A percentile compares a stretch with the other conserved stretches of the same genome.
These are phyloP conservation scores for Ustanciosporium gigantosporum DNA, from an alignment of 1,284 basidiomycete species.

Conservation along the genomic window DNA sequence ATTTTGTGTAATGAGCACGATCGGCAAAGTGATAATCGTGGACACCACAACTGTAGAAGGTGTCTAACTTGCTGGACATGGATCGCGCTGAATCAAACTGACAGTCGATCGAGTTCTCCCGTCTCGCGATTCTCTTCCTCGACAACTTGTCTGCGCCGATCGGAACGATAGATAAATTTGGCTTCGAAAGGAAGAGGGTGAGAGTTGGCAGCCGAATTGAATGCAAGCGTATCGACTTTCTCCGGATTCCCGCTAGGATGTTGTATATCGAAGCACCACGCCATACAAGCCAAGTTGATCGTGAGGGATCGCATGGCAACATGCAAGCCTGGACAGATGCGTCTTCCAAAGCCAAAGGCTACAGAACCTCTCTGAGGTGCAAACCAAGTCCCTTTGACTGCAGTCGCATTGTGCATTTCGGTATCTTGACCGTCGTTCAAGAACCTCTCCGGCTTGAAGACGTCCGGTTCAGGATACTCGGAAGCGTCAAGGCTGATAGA, in stretches of 20 bases:
- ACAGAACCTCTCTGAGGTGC: slow-evolving; percentile 37
- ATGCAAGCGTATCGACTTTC: slow-evolving; percentile 22
- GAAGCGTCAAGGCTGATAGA: slow-evolving; percentile 43
- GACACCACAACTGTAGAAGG: no score
- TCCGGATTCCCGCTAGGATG: slow-evolving; percentile 5
- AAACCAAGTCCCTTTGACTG: slow-evolving; percentile 30
- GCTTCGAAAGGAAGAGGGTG: slow-evolving; percentile 28
- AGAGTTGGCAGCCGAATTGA: slow-evolving; percentile 27
- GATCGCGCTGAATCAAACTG: no score
- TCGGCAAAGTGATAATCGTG: no score
- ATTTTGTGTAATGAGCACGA: no score
- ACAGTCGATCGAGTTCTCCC: slow-evolving; percentile 9
- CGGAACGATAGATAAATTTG: slow-evolving; percentile 1
- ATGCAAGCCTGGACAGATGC: slow-evolving; percentile 61
- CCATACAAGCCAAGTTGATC: slow-evolving; percentile 58
- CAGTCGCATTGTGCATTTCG: background rate
- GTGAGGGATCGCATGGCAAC: slow-evolving; percentile 60
- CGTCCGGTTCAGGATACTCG: slow-evolving; percentile 39
- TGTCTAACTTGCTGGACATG: no score
- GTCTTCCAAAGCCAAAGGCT: slow-evolving; percentile 55
- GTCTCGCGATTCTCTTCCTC: slow-evolving; percentile 5
- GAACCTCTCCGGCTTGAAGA: slow-evolving; percentile 40
- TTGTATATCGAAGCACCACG: slow-evolving; percentile 60
- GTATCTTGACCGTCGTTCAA: slow-evolving; percentile 1
- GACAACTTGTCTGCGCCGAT: background rate